A percentile compares a stretch with the other conserved stretches of the same genome.
These are phyloP conservation scores for Yamadazyma blattariae DNA, from an alignment of 1,139 yeast genomes.

Conservation along the genomic window DNA sequence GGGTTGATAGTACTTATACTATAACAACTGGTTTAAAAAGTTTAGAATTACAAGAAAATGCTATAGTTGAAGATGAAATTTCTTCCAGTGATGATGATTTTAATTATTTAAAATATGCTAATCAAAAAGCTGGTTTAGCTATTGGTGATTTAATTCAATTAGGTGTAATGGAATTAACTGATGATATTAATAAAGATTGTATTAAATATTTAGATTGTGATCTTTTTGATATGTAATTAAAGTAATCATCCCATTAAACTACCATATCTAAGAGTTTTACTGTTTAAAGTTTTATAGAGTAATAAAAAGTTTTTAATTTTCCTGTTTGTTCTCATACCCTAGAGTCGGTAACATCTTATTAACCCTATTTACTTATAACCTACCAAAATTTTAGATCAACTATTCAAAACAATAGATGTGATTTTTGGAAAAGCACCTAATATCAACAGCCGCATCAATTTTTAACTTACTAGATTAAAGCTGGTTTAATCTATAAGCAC, in stretches of 20 bases:
- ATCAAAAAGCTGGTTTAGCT: constrained; percentile 69
- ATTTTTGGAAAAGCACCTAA: no score
- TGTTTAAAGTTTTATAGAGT: no score
- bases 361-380: no score
- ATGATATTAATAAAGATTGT: constrained; percentile 26
- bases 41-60: constrained; percentile 23
- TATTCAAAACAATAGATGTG: no score
- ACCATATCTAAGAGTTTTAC: not conserved
- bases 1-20: constrained; percentile 39
- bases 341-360: no score
- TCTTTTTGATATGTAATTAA: constrained; percentile 12
- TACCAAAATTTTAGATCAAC: no score
- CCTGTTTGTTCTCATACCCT: no score
- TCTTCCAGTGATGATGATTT: constrained; percentile 64
- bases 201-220: constrained; percentile 43
- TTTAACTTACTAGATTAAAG: no score
- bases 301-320: no score
- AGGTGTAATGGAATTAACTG: constrained; percentile 44
- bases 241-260: not conserved
- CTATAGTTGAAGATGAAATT: constrained; percentile 30
- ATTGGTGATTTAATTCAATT: constrained; percentile 73
- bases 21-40: constrained; percentile 35
- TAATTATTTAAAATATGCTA: constrained; percentile 73
- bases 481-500: no score
- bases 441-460: no score